These are phyloP conservation scores for Periconia macrospinosa DNA, from an alignment of 2,329 filamentous ascomycete species.

Conservation along the genomic window DNA sequence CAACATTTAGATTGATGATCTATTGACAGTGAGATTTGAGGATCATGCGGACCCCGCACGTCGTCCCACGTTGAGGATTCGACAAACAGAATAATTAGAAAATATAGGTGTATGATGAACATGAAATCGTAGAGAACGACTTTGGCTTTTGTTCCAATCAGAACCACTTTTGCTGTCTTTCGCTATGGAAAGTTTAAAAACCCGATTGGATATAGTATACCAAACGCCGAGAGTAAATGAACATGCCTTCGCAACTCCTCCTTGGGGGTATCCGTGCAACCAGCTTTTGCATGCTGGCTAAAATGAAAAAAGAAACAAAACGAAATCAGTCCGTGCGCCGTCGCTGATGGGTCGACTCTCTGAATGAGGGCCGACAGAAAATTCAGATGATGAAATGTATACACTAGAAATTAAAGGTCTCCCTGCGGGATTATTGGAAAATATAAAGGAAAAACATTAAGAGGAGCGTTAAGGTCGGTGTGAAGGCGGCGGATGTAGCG, in stretches of 20 bases:
- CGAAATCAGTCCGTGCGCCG: conserved; percentile 27
- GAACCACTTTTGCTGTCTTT: not conserved
- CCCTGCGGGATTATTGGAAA: conserved; percentile 27
- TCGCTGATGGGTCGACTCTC: conserved; percentile 37
- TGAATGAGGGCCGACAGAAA: conserved; percentile 17
- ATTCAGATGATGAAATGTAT: conserved; percentile 12
- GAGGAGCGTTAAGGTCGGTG: conserved; percentile 34
- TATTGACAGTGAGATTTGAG: conserved; percentile 19
- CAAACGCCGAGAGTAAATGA: conserved; percentile 2
- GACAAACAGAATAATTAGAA: not conserved
- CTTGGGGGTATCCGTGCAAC: conserved; percentile 21
- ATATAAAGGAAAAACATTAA: conserved; percentile 39
- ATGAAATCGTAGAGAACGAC: not conserved
- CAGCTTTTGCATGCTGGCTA: conserved; percentile 5
- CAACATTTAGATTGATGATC: conserved; percentile 25
- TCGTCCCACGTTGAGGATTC: not conserved
- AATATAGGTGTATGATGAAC: not conserved
- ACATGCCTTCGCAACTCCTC: conserved; percentile 6
- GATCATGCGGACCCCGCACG: conserved; percentile 8
- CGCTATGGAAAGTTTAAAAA: too few species aligned
- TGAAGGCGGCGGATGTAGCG: conserved; percentile 22
- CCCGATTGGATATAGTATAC: not conserved
- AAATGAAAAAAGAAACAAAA: conserved; percentile 16
- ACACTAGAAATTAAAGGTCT: conserved; percentile 20
- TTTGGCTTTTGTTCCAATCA: conserved; percentile 2